Evolutionary conservation across 2,329 filamentous ascomycete genomes (phyloP).

Genomic region (Arthroderma sp.): DNA sequence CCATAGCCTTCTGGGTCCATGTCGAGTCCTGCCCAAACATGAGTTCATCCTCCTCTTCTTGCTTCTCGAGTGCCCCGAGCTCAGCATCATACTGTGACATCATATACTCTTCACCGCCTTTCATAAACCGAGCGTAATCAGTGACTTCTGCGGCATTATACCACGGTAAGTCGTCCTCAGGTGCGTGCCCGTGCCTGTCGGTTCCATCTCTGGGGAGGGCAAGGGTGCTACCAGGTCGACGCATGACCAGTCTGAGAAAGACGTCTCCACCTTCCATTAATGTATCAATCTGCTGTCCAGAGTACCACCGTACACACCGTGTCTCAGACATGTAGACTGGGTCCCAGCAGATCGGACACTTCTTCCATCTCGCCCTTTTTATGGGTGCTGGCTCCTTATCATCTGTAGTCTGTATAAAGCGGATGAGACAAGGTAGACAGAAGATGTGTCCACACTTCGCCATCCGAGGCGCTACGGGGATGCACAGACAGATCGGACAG

Average conservation of each 20-base stretch:
- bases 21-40: conserved; percentile 88
- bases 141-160: conserved; percentile 86
- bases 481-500: conserved; percentile 89
- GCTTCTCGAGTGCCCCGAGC: conserved; percentile 57
- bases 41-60: conserved; percentile 79
- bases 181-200: conserved; percentile 35
- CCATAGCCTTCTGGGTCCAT: conserved; percentile 40
- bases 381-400: conserved; percentile 48
- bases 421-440: conserved; percentile 81
- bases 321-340: conserved; percentile 84
- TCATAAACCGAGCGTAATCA: conserved; percentile 93
- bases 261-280: conserved; percentile 80
- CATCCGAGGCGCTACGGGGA: conserved; percentile 89
- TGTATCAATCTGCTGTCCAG: conserved; percentile 64
- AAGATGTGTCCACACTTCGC: conserved; percentile 96
- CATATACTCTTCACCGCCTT: conserved; percentile 84
- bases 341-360: conserved; percentile 93
- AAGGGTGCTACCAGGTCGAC: conserved; percentile 68
- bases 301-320: conserved; percentile 79
- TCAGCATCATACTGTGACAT: conserved; percentile 65
- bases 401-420: conserved; percentile 89
- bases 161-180: conserved; percentile 77
- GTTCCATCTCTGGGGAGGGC: conserved; percentile 70
- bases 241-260: conserved; percentile 71
- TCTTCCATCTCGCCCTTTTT: conserved; percentile 73